Percentiles rank a stretch among this genome's conserved stretches.
Conservation (phyloP, 805 yeast genomes). For the Ogataea ramenticola region DNA sequence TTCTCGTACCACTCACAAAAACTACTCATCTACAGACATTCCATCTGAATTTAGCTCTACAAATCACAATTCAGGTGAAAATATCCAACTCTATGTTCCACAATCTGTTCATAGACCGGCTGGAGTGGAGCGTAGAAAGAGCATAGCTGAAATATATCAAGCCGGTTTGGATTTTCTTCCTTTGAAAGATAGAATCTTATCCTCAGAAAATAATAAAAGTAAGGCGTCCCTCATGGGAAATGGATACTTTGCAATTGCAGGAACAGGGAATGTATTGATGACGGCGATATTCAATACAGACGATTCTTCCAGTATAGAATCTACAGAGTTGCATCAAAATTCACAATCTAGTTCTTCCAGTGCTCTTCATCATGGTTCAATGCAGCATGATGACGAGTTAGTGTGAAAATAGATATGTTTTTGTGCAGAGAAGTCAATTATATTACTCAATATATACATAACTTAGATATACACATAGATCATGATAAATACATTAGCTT, state of each 20-base stretch:
- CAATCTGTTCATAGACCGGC: background rate
- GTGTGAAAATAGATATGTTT: background rate
- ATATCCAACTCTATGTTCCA: background rate
- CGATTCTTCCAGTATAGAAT: background rate
- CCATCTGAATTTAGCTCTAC: background rate
- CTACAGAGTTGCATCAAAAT: background rate
- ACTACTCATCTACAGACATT: background rate
- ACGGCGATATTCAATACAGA: background rate
- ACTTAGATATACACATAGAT: no score
- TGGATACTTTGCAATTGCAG: slow-evolving; percentile 17
- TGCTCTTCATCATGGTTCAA: background rate
- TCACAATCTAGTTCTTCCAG: background rate
- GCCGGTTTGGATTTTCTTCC: slow-evolving; percentile 8
- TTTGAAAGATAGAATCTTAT: background rate
- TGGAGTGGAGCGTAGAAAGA: slow-evolving; percentile 7
- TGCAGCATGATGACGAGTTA: background rate
- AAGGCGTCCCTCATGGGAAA: slow-evolving; percentile 9
- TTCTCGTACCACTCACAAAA: background rate
- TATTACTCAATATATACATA: no score
- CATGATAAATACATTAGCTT: no score
- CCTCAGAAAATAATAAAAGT: background rate
- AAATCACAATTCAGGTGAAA: background rate
- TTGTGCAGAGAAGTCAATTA: no score
- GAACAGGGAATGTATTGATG: slow-evolving; percentile 12
- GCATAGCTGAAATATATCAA: slow-evolving; percentile 8